These are phyloP conservation scores for Torulaspora franciscae DNA, from an alignment of 805 yeast species.

Conservation along the genomic window DNA sequence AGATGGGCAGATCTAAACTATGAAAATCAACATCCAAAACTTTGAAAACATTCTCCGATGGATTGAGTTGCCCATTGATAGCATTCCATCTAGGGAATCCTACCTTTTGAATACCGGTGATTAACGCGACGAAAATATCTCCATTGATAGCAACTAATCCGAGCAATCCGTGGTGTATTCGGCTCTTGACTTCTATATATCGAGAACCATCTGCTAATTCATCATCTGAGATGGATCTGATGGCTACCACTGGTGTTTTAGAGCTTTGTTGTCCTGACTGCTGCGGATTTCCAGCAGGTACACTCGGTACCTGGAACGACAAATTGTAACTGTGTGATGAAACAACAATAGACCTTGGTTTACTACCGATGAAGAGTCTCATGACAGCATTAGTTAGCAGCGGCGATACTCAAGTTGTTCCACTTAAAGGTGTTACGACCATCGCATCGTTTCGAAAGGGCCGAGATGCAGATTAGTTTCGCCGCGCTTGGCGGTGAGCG, in stretches of 20 bases:
- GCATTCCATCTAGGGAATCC: slow-evolving; percentile 50
- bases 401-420: neutral
- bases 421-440: neutral
- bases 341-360: slow-evolving; percentile 67
- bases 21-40: slow-evolving; percentile 61
- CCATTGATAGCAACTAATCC: slow-evolving; percentile 57
- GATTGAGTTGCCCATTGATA: slow-evolving; percentile 19
- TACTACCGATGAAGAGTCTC: slow-evolving; percentile 57
- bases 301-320: slow-evolving; percentile 44
- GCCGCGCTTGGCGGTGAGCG: neutral
- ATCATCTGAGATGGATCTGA: slow-evolving; percentile 50
- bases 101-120: slow-evolving; percentile 48
- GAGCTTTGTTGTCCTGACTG: slow-evolving; percentile 20
- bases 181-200: slow-evolving; percentile 39
- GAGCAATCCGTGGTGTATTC: slow-evolving; percentile 49
- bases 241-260: slow-evolving; percentile 38
- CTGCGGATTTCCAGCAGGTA: slow-evolving; percentile 21
- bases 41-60: slow-evolving; percentile 48
- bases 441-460: neutral
- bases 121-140: slow-evolving; percentile 51
- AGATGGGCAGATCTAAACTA: slow-evolving; percentile 54
- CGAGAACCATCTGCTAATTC: slow-evolving; percentile 32
- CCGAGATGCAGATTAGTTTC: neutral
- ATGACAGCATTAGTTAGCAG: slow-evolving; percentile 32
- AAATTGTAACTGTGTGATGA: slow-evolving; percentile 56